Evolutionary conservation across 345 rosid genomes (phyloP), one percentile per base, ranked within the genome.

Genomic region (Melastoma malabathricum): DNA sequence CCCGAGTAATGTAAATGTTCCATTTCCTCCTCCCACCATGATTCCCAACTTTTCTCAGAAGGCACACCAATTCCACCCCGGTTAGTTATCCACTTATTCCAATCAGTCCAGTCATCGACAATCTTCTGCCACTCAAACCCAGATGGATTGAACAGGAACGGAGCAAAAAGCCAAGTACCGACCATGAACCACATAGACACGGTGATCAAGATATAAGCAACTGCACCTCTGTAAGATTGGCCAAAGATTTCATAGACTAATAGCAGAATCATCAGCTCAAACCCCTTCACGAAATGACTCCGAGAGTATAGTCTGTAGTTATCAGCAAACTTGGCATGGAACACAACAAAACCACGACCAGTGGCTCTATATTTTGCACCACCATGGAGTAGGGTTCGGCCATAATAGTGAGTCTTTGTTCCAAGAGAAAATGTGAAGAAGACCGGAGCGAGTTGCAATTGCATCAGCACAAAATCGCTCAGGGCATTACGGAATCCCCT

Each of bases 1-100:
- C 99, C 99, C 16, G 99, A 93, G 69, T 71, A 59, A 19, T 48
- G 84, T 46, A 93, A 84, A 77, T 93, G 99, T 52, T 87, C 97
- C 63, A 88, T 95, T 69, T 93, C 99, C 67, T 93, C 94, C 54
- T 93, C 99, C 99, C 99, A 93, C 99, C 99, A 93, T 1, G 99
- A 93, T 63, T 93, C 99, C 99, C 99, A 93, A 66, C 99, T 88
- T 63, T 93, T 93, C 61, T 83, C 97, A 27, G 99, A 79, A 1
- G 89, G 88, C 15, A 93, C 99, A 65, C 99, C 99, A 18, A 93
- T 88, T 50, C 99, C 99, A 9, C 99, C 99, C 27, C 75, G 64
- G 69, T 88, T 93, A 54, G 74, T 76, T 53, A 88, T 81, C 99
- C 99, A 93, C 68, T 93, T 93, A 66, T 93, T 88, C 99, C 99